Evolutionary conservation across 352 stramenopile genomes (phyloP).

Genomic region (Phytophthora rubi): DNA sequence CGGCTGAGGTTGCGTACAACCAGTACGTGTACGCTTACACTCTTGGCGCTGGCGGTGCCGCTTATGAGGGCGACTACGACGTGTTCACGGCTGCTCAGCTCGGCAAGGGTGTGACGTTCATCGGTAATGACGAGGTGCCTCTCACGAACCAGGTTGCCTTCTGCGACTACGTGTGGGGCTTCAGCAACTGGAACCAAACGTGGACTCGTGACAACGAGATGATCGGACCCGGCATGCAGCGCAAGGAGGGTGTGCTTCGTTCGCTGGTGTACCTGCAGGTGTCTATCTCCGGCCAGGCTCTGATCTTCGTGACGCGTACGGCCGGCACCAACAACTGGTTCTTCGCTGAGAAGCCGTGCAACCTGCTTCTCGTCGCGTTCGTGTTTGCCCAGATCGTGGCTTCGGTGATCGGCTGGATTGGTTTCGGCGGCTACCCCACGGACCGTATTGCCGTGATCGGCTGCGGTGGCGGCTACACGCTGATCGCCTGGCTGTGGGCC

Average conservation of each 20-base stretch:
- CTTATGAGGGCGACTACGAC: constrained; percentile 46
- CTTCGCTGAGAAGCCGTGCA: constrained; percentile 70
- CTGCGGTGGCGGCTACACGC: constrained; percentile 54
- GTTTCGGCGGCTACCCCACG: constrained; percentile 70
- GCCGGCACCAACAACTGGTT: constrained; percentile 81
- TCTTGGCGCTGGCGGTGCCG: constrained; percentile 32
- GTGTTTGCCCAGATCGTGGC: constrained; percentile 72
- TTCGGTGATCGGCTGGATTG: constrained; percentile 69
- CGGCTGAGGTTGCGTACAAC: constrained; percentile 50
- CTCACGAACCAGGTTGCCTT: constrained; percentile 73
- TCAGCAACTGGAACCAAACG: constrained; percentile 75
- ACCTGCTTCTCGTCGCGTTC: constrained; percentile 71
- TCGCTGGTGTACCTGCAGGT: constrained; percentile 77
- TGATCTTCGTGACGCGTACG: constrained; percentile 82
- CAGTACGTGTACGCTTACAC: constrained; percentile 74
- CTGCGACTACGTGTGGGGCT: constrained; percentile 73
- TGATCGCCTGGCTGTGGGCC: constrained; percentile 61
- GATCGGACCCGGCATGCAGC: constrained; percentile 68
- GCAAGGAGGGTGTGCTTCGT: constrained; percentile 73
- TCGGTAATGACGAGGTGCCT: constrained; percentile 65
- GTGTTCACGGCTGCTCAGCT: constrained; percentile 53
- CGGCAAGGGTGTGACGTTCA: constrained; percentile 56
- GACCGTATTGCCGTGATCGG: constrained; percentile 63
- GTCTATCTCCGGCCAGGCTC: constrained; percentile 74
- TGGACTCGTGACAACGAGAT: constrained; percentile 69